Evolutionary conservation across 1,139 yeast genomes (phyloP).

Genomic region (Debaryomyces coudertii): DNA sequence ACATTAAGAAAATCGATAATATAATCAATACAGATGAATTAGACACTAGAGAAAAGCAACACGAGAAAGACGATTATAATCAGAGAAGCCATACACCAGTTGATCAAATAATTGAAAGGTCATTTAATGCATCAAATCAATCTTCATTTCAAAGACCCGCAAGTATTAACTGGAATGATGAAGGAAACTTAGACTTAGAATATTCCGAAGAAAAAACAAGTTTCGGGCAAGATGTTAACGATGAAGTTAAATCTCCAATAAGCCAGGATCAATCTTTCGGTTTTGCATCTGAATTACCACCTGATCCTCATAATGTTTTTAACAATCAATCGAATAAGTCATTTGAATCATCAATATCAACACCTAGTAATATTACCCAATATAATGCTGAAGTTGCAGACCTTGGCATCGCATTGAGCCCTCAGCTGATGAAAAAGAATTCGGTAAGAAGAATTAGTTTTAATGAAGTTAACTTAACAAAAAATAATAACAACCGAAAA

Average conservation of each 20-base stretch:
- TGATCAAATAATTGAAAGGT: neutral
- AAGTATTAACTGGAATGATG: slow-evolving; percentile 51
- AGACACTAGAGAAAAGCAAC: neutral
- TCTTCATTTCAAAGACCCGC: slow-evolving; percentile 47
- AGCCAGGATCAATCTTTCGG: slow-evolving; percentile 21
- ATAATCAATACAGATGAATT: slow-evolving; percentile 31
- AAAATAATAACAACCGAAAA: slow-evolving; percentile 13
- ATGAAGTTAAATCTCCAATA: slow-evolving; percentile 8
- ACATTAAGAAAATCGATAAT: slow-evolving; percentile 42
- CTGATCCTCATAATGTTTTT: slow-evolving; percentile 20
- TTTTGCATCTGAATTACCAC: slow-evolving; percentile 22
- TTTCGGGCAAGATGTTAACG: slow-evolving; percentile 12
- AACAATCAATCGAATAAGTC: slow-evolving; percentile 25
- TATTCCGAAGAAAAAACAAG: slow-evolving; percentile 20
- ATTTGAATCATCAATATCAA: slow-evolving; percentile 35
- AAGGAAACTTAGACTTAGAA: slow-evolving; percentile 34
- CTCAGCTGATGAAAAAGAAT: slow-evolving; percentile 33
- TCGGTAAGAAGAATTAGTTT: slow-evolving; percentile 32
- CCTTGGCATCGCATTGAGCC: slow-evolving; percentile 49
- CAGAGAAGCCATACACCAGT: slow-evolving; percentile 4
- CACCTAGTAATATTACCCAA: slow-evolving; percentile 46
- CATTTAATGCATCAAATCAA: slow-evolving; percentile 26
- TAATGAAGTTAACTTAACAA: slow-evolving; percentile 20
- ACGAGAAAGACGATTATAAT: slow-evolving; percentile 1
- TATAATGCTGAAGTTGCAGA: slow-evolving; percentile 50